Evolutionary conservation across 2,329 filamentous ascomycete genomes (phyloP), one percentile per base, ranked within the genome.

Genomic region (Septoria linicola): DNA sequence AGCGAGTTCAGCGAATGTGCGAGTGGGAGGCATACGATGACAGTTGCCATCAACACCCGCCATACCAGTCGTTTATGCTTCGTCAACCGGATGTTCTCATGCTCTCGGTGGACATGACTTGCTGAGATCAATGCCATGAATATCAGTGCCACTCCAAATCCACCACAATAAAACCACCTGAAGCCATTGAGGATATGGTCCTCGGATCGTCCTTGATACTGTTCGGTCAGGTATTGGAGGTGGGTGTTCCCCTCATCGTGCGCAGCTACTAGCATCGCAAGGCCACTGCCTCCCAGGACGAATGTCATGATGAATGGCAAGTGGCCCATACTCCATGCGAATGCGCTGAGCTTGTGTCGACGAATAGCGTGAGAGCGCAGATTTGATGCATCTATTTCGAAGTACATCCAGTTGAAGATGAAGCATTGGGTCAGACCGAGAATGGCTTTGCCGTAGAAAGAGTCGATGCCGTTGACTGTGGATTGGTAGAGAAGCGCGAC

Each of bases 111-210:
- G 31, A 76, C 69, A 61, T 85, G 82, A 10, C 72, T 72, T 14
- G 76, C 61, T 1, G 79, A 76, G 41, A 85, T 83, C 45, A 78
- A 56, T 23, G 70, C 68, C 76, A 83, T 83, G 59, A 70, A 75
- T 8, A 76, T 62, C 4, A 85, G 67, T 0, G 80, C 74, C 11
- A 81, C 68, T 19, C 77, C 80, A 2, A 84, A 72, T 1, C 83
- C 82, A n/a, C 72, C 75, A 64, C 81, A 85, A 66, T 85, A 85
- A 66, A 81, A 85, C 73, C 80, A 83, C 11, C 80, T 74, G 14
- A 84, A 72, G 2, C 80, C 81, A 6, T 66, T 53, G 4, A 70
- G 63, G n/a, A 85, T 69, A n/a, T 79, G 70, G 0, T 68, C 66
- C 48, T 79, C 76, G 1, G 78, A 77, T 39, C 74, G 73, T 1